Evolutionary conservation across 345 rosid species (phyloP).

Genomic region (Balakata baccata): DNA sequence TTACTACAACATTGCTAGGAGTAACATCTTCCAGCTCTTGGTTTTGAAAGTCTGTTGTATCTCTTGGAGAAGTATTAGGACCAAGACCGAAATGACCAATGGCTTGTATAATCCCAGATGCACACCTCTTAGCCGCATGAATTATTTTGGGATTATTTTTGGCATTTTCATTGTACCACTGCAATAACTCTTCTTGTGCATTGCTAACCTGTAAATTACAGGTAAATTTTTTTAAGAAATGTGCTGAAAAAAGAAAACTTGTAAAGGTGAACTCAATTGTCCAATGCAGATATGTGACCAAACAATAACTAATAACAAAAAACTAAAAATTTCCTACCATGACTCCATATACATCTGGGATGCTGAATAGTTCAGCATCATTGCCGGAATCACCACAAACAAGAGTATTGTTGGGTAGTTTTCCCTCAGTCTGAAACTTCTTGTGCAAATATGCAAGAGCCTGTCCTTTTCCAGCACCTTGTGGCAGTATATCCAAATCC

Average conservation of each 20-base stretch:
- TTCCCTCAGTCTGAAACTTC: conserved; percentile 69
- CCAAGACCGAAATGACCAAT: conserved; percentile 88
- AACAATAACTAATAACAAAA: background rate
- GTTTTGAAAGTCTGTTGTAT: conserved; percentile 50
- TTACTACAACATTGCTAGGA: conserved; percentile 63
- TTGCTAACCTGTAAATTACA: conserved; percentile 63
- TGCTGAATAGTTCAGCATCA: conserved; percentile 92
- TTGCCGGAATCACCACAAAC: conserved; percentile 99
- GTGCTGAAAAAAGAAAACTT: background rate
- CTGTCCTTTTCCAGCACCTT: conserved; percentile 99
- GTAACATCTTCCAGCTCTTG: conserved; percentile 32
- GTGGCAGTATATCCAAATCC: conserved; percentile 89
- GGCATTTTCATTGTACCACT: conserved; percentile 86
- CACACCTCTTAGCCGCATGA: conserved; percentile 88
- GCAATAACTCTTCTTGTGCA: conserved; percentile 96
- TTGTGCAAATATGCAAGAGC: conserved; percentile 83
- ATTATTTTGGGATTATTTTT: conserved; percentile 71
- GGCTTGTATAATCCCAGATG: conserved; percentile 84
- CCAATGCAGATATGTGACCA: background rate
- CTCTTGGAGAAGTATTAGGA: conserved; percentile 82
- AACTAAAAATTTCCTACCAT: conserved; percentile 52
- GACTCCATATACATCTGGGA: conserved; percentile 86
- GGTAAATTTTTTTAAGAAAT: background rate
- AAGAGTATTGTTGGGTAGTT: conserved; percentile 75
- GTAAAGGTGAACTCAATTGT: conserved; percentile 7